Base-by-base conservation (phyloP, 345 rosid species). In the Dipteronia sinensis region DNA sequence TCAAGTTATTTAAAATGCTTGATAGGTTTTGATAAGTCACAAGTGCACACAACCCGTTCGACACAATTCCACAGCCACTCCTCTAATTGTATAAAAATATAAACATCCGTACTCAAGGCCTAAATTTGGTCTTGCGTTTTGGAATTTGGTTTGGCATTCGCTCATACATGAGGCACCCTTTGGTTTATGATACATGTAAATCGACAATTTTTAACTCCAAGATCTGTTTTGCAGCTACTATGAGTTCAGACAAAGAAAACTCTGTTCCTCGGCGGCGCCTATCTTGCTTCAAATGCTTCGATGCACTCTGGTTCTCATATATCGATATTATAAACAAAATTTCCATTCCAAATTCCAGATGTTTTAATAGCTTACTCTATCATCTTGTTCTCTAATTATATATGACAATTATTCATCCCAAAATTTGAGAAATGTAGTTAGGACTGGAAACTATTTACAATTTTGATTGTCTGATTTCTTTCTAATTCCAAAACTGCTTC, bases 261-360 rank as follows among this genome's bases (percentile, higher is more conserved):
- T 66, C 80, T 64, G 65, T 68, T 63, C 73, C 82, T 27, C 86
- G 74, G 76, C 25, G 15, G 67, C 87, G 85, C 34, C 38, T 88
- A 38, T 87, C 95, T 4, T 90, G 94, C 82, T 25, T 91, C 31
- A 76, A 79, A 55, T 78, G 83, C 88, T 95, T 95, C 76, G 88
- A 89, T 51, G 90, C 93, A 65, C 96, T 94, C 67, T 94, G 94
- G 93, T 94, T 94, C 0, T 34, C 38, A 34, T 34, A 34, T 4
- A 34, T 34, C 38, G 38, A 34, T 34, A 34, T 34, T 34, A 34
- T 34, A 34, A 34, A 34, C 1, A 0, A 0, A 34, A 34, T 34
- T 34, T 34, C 38, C 38, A 42, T 42, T 42, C 9, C 46, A 42
- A 7, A 42, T 56, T 17, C 62, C 10, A n/a, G n/a, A 56, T 17